A percentile compares a stretch with the other conserved stretches of the same genome.
Evolutionary conservation across 352 stramenopile species (phyloP).

Genomic region (Globisporangium middletonii): DNA sequence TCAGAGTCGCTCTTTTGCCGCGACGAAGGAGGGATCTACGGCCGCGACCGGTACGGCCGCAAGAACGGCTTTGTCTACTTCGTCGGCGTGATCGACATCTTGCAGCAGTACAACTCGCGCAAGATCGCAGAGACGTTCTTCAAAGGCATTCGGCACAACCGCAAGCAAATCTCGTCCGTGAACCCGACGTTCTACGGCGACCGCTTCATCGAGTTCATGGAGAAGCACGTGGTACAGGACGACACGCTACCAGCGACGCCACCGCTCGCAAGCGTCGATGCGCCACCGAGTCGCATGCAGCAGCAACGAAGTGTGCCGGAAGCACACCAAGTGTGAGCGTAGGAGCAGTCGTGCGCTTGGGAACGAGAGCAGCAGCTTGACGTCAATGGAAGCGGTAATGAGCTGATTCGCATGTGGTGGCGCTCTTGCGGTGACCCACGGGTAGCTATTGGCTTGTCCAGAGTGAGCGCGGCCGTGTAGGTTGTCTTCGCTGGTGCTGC

Average conservation of each 20-base stretch:
- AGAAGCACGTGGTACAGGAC: constrained; percentile 67
- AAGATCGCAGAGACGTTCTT: constrained; percentile 90
- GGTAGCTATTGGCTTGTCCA: too few species aligned
- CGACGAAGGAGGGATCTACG: constrained; percentile 68
- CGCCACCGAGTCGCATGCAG: too few species aligned
- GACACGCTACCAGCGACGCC: constrained; percentile 32
- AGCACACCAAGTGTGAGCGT: constrained; percentile 8
- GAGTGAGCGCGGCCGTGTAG: too few species aligned
- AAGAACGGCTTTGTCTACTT: constrained; percentile 88
- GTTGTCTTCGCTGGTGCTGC: too few species aligned
- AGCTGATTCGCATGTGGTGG: too few species aligned
- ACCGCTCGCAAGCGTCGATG: neutral
- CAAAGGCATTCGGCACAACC: constrained; percentile 82
- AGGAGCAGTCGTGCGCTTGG: too few species aligned
- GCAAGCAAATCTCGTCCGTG: constrained; percentile 85
- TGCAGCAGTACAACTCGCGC: constrained; percentile 91
- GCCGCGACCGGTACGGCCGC: constrained; percentile 42
- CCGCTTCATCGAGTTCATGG: constrained; percentile 88
- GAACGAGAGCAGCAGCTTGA: too few species aligned
- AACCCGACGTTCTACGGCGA: constrained; percentile 85
- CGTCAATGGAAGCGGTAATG: too few species aligned
- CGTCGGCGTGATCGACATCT: constrained; percentile 91
- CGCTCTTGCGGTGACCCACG: too few species aligned
- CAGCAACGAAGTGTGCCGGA: neutral
- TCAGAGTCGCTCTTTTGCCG: constrained; percentile 71